phyloP scores from a whole-genome alignment of 2,329 filamentous ascomycete species.

The Periconia sp. region DNA sequence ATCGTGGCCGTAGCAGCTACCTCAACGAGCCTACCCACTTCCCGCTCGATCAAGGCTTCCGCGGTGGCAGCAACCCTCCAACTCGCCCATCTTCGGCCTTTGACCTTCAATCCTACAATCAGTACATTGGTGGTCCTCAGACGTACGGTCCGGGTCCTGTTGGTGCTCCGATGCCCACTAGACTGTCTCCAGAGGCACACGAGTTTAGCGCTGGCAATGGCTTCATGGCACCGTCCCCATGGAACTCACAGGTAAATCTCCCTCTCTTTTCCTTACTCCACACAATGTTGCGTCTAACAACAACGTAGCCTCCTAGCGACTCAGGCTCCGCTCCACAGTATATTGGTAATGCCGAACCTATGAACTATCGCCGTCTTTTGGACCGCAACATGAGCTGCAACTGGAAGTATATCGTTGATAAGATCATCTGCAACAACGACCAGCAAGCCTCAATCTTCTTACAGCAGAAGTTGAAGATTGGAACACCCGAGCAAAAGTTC shows the following conservation, averaged over 20 bases:
- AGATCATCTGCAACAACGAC: slow-evolving; percentile 98
- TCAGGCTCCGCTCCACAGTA: slow-evolving; percentile 59
- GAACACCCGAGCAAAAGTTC: slow-evolving; percentile 91
- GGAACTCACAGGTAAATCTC: slow-evolving; percentile 40
- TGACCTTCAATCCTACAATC: slow-evolving; percentile 32
- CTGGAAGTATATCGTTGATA: slow-evolving; percentile 99
- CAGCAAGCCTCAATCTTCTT: slow-evolving; percentile 99
- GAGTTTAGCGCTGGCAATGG: slow-evolving; percentile 44
- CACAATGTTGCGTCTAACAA: background rate
- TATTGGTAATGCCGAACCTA: slow-evolving; percentile 81
- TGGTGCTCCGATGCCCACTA: slow-evolving; percentile 29
- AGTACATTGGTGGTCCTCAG: slow-evolving; percentile 31
- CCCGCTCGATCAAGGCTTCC: slow-evolving; percentile 37
- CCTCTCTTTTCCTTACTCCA: background rate
- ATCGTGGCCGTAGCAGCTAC: slow-evolving; percentile 33
- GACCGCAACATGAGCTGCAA: slow-evolving; percentile 97
- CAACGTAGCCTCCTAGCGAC: slow-evolving; percentile 27
- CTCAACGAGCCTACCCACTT: slow-evolving; percentile 43
- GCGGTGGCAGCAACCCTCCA: slow-evolving; percentile 32
- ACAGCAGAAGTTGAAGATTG: slow-evolving; percentile 97
- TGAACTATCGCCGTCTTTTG: slow-evolving; percentile 93
- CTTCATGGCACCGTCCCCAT: slow-evolving; percentile 38
- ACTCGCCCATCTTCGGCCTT: slow-evolving; percentile 43
- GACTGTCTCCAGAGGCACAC: slow-evolving; percentile 49
- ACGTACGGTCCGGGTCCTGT: slow-evolving; percentile 32